Evolutionary conservation across 148 eudicot species (phyloP).

Genomic region (Silene latifolia): DNA sequence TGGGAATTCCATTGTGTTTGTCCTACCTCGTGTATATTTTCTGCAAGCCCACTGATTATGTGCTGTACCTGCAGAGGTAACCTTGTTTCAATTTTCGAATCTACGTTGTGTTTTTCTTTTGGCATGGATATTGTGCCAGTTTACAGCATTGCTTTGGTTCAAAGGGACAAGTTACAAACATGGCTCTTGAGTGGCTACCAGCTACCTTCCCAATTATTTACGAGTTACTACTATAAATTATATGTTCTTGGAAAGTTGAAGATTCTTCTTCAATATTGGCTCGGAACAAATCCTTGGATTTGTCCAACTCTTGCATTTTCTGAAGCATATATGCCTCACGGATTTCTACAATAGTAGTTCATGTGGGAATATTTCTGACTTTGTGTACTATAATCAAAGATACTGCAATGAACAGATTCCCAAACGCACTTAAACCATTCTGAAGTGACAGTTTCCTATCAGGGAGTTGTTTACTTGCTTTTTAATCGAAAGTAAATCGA

Average conservation of each 20-base stretch:
- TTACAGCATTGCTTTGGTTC: not conserved
- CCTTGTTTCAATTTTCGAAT: not conserved
- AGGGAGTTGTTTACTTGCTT: not conserved
- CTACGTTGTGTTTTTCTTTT: not conserved
- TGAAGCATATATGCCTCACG: slow-evolving; percentile 11
- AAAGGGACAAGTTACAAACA: not conserved
- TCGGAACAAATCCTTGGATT: not conserved
- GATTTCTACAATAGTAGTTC: not conserved
- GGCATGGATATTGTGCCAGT: not conserved
- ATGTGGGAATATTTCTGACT: not conserved
- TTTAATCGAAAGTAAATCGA: not conserved
- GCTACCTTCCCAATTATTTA: not conserved
- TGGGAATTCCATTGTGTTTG: not conserved
- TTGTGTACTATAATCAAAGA: slow-evolving; percentile 5
- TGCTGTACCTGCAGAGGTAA: not conserved
- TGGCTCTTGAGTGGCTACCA: not conserved
- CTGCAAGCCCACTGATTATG: not conserved
- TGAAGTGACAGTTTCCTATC: slow-evolving; percentile 10
- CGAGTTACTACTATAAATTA: not conserved
- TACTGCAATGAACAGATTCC: slow-evolving; percentile 7
- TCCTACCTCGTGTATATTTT: not conserved
- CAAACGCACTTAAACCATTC: not conserved
- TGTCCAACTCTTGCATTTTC: not conserved
- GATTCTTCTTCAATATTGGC: not conserved
- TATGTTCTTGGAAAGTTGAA: not conserved